These are phyloP conservation scores for Blastocystis sp. DNA, from an alignment of 352 stramenopile genomes.

Conservation along the genomic window DNA sequence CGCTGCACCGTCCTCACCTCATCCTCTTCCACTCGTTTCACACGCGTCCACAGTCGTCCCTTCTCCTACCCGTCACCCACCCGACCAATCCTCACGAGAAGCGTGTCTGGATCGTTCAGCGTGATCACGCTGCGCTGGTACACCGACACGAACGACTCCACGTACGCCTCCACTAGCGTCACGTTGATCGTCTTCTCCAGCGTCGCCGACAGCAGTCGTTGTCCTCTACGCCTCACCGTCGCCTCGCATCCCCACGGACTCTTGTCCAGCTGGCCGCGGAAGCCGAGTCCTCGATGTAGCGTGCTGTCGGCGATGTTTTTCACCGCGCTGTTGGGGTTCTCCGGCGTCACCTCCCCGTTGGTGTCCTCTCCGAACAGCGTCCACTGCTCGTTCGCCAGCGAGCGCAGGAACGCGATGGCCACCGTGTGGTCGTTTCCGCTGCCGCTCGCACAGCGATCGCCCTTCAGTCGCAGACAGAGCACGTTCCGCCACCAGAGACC, in stretches of 20 bases:
- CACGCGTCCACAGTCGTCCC: not conserved
- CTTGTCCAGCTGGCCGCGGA: not conserved
- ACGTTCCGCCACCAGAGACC: not conserved
- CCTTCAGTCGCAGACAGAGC: conserved; percentile 11
- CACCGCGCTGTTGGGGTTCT: not conserved
- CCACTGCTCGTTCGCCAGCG: not conserved
- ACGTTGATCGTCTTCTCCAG: not conserved
- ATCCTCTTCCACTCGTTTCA: not conserved
- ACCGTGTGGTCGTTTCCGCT: not conserved
- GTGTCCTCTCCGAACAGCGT: conserved; percentile 1
- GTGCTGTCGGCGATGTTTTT: not conserved
- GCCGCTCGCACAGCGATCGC: not conserved
- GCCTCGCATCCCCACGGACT: not conserved
- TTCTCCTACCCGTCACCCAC: not conserved
- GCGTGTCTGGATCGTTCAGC: not conserved
- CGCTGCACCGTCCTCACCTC: not conserved
- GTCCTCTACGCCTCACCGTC: not conserved
- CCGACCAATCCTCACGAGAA: not conserved
- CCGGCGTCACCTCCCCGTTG: not conserved
- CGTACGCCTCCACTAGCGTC: not conserved
- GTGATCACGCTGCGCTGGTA: not conserved
- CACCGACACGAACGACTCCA: not conserved
- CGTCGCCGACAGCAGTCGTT: not conserved
- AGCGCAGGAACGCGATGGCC: not conserved
- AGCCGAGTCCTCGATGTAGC: not conserved